Conservation (phyloP, 768 basidiomycete species). For the Scleroderma bovista region DNA sequence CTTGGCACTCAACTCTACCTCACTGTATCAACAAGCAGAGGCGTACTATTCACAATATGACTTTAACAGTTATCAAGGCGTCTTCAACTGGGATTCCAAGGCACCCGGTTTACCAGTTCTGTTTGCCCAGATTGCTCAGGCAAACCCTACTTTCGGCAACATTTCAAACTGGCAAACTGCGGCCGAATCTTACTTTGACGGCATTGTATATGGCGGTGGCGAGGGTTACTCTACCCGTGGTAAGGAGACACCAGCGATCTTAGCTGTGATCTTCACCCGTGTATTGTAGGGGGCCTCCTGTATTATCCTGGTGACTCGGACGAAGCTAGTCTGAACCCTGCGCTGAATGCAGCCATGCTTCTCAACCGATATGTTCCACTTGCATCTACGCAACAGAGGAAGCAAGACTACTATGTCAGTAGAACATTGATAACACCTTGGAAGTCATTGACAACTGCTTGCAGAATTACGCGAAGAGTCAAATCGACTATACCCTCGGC, state of each 20-base stretch:
- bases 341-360: conserved; percentile 84
- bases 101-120: conserved; percentile 71
- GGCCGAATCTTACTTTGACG: conserved; percentile 74
- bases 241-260: conserved; percentile 22
- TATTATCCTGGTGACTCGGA: conserved; percentile 84
- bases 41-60: conserved; percentile 52
- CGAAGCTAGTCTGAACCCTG: conserved; percentile 74
- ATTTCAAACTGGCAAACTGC: conserved; percentile 60
- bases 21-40: conserved; percentile 59
- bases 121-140: conserved; percentile 66
- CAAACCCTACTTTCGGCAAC: conserved; percentile 52
- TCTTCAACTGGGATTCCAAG: conserved; percentile 90
- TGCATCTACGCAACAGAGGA: conserved; percentile 56
- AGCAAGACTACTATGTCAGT: conserved; percentile 54
- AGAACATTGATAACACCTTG: background rate
- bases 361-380: conserved; percentile 71
- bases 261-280: background rate
- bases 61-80: conserved; percentile 45
- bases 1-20: conserved; percentile 58
- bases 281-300: conserved; percentile 61
- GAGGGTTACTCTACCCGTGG: conserved; percentile 57
- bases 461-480: conserved; percentile 68
- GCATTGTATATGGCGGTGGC: conserved; percentile 53
- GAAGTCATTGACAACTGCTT: conserved; percentile 3
- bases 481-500: conserved; percentile 80